phyloP scores from a whole-genome alignment of 805 yeast genomes.

The Wickerhamia fluorescens region DNA sequence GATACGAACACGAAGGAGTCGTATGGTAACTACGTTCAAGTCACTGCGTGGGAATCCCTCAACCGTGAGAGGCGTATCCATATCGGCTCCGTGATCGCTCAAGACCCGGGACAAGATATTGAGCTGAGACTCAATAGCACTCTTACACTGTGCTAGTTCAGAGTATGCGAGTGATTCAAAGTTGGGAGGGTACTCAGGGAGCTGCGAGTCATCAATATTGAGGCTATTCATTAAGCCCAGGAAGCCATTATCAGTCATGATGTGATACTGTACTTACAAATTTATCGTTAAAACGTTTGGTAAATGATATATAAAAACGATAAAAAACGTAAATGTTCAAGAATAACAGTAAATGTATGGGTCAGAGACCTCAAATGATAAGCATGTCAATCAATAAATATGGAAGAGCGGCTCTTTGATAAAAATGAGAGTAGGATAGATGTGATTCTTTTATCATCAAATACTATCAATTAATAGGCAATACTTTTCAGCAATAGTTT shows the following conservation, averaged over 20 bases:
- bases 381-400: too few species aligned
- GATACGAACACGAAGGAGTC: slow-evolving; percentile 56
- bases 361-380: too few species aligned
- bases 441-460: too few species aligned
- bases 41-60: slow-evolving; percentile 89
- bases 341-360: too few species aligned
- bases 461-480: too few species aligned
- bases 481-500: too few species aligned
- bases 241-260: slow-evolving; percentile 10
- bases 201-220: slow-evolving; percentile 18
- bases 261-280: too few species aligned
- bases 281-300: too few species aligned
- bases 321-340: too few species aligned
- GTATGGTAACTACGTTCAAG: slow-evolving; percentile 63
- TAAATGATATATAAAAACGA: too few species aligned
- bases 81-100: slow-evolving; percentile 41
- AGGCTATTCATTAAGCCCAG: slow-evolving; percentile 21
- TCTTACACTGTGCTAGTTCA: slow-evolving; percentile 24
- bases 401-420: too few species aligned
- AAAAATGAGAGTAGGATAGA: too few species aligned
- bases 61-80: slow-evolving; percentile 55
- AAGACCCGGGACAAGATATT: slow-evolving; percentile 35
- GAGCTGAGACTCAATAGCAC: slow-evolving; percentile 30
- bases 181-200: slow-evolving; percentile 13
- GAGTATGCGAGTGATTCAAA: slow-evolving; percentile 11